Percentiles rank a stretch among this genome's conserved stretches.
phyloP scores from a whole-genome alignment of 495 filamentous ascomycete species.

The Podospora fimiseda region DNA sequence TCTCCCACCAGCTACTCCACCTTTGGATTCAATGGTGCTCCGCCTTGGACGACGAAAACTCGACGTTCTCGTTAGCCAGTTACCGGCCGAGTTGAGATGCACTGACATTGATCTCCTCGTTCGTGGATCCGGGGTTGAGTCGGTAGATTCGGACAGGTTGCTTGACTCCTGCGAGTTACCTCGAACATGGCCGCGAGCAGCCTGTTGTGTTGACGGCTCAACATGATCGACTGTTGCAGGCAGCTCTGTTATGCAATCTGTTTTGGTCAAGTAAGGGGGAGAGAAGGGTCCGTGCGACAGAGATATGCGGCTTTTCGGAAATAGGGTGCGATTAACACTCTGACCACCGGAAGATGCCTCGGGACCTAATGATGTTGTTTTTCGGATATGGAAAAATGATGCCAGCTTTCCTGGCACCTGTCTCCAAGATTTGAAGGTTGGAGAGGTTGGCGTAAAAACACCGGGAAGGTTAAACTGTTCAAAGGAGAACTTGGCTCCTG shows the following conservation, averaged over 20 bases:
- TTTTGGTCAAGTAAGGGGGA: constrained; percentile 29
- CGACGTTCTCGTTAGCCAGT: constrained; percentile 44
- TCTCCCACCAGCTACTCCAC: constrained; percentile 29
- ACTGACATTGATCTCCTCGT: constrained; percentile 46
- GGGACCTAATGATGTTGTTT: constrained; percentile 13
- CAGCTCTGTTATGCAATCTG: constrained; percentile 22
- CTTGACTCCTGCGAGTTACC: constrained; percentile 10
- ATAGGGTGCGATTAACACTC: constrained; percentile 19
- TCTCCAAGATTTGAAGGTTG: constrained; percentile 9
- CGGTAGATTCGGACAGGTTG: constrained; percentile 16
- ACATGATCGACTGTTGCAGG: constrained; percentile 9
- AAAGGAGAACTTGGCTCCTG: constrained; percentile 24
- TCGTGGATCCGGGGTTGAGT: constrained; percentile 32
- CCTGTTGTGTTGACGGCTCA: constrained; percentile 3
- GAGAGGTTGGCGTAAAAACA: constrained; percentile 9
- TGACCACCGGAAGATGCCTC: constrained; percentile 18
- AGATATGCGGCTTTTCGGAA: constrained; percentile 25
- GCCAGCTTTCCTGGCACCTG: constrained; percentile 32
- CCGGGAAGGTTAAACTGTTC: constrained; percentile 27
- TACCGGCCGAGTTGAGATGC: constrained; percentile 46
- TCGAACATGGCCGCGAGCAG: constrained; percentile 1
- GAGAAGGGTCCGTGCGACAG: constrained; percentile 13
- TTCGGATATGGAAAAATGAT: constrained; percentile 42
- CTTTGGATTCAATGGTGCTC: constrained; percentile 29
- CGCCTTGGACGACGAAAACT: constrained; percentile 44